Conservation (phyloP, 1,284 basidiomycete species). For the Leucocoprinus gongylophorus region DNA sequence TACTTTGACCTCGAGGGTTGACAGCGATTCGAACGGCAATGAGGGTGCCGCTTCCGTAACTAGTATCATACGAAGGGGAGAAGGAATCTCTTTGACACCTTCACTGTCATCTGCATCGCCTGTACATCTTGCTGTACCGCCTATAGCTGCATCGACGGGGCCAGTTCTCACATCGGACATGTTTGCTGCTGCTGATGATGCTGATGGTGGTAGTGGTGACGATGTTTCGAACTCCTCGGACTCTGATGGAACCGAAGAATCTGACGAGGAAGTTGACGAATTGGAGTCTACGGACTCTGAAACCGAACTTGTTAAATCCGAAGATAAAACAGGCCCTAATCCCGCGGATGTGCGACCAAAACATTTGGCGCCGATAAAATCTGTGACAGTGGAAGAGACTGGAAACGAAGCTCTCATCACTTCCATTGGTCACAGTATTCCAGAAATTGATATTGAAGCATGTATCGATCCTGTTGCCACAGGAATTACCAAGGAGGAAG, state of each 20-base stretch:
- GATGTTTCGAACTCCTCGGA: background rate
- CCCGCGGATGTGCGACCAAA: background rate
- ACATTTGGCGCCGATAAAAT: background rate
- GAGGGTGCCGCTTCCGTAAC: background rate
- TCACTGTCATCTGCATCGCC: conserved; percentile 2
- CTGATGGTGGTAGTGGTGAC: background rate
- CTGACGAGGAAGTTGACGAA: conserved; percentile 3
- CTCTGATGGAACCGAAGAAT: background rate
- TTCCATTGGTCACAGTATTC: background rate
- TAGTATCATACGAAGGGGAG: background rate
- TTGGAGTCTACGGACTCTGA: conserved; percentile 7
- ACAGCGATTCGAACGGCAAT: background rate
- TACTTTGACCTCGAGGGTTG: background rate
- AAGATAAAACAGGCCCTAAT: background rate
- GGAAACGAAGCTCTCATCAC: background rate
- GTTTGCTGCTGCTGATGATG: background rate
- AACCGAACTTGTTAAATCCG: background rate
- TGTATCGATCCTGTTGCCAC: conserved; percentile 16
- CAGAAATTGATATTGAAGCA: conserved; percentile 7
- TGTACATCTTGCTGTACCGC: background rate
- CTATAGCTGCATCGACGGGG: background rate
- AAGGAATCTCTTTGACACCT: background rate
- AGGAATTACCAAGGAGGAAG: conserved; percentile 27
- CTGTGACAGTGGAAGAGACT: background rate
- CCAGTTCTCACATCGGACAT: background rate